These are phyloP conservation scores for Oligophagozyma castellii DNA, from an alignment of 1,139 yeast genomes.

Conservation along the genomic window DNA sequence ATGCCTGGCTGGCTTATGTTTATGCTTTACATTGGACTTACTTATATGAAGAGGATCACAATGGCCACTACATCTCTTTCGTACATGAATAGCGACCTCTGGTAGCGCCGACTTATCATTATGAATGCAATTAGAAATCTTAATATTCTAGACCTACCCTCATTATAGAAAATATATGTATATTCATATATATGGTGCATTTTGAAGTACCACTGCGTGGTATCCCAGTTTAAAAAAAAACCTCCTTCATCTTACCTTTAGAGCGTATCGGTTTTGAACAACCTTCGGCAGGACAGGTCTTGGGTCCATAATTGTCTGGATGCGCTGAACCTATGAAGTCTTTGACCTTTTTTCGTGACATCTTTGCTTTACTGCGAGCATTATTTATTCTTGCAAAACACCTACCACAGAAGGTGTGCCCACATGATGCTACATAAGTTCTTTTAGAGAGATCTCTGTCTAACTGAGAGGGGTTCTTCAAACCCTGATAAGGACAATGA, in stretches of 20 bases:
- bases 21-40: constrained; percentile 59
- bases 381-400: constrained; percentile 37
- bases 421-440: constrained; percentile 59
- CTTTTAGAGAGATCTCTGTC: constrained; percentile 56
- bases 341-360: constrained; percentile 12
- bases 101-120: constrained; percentile 1
- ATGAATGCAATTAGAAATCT: background rate
- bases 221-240: constrained; percentile 18
- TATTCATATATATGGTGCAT: background rate
- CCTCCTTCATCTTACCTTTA: constrained; percentile 20
- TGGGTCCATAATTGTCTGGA: constrained; percentile 25
- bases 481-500: constrained; percentile 55
- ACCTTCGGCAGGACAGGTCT: constrained; percentile 18
- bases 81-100: too few species aligned
- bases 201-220: too few species aligned
- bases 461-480: constrained; percentile 33
- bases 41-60: constrained; percentile 30
- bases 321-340: constrained; percentile 21
- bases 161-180: background rate
- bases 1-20: constrained; percentile 56
- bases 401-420: constrained; percentile 79
- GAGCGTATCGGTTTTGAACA: constrained; percentile 18
- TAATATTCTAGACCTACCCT: background rate
- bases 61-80: too few species aligned
- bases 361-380: constrained; percentile 14